These are phyloP conservation scores for Berberis thunbergii DNA, from an alignment of 164 flowering plant genomes.

Conservation along the genomic window DNA sequence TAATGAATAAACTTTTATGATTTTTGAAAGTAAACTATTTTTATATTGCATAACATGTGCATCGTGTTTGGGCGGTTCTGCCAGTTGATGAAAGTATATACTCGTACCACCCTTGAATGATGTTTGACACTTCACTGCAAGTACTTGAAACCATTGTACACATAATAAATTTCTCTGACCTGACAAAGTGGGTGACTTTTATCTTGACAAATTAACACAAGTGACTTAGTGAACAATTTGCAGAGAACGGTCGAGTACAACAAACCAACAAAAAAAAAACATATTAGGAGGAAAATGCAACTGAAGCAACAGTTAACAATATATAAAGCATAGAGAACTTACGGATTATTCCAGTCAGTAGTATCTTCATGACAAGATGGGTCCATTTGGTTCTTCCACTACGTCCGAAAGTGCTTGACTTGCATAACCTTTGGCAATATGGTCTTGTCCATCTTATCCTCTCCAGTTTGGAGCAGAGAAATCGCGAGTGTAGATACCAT, in stretches of 20 bases:
- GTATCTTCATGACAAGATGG: conserved; percentile 94
- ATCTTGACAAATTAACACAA: too few relatives aligned
- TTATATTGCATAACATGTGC: too few relatives aligned
- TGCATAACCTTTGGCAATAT: conserved; percentile 93
- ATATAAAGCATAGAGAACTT: conserved; percentile 16
- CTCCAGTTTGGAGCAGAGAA: conserved; percentile 91
- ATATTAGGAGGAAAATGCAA: neutral
- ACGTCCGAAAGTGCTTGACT: conserved; percentile 92
- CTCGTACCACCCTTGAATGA: too few relatives aligned
- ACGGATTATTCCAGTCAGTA: conserved; percentile 94
- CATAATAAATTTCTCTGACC: too few relatives aligned
- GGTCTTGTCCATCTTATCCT: conserved; percentile 81
- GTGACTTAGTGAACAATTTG: neutral
- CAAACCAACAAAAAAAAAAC: neutral
- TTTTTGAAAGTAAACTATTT: too few relatives aligned
- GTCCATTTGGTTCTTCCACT: conserved; percentile 98
- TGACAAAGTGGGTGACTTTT: too few relatives aligned
- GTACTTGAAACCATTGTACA: too few relatives aligned
- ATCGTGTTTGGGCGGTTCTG: too few relatives aligned
- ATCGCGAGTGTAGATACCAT: conserved; percentile 51
- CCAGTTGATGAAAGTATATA: too few relatives aligned
- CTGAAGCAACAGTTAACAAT: neutral
- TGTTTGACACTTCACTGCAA: too few relatives aligned
- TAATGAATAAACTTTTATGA: too few relatives aligned
- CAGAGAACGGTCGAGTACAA: neutral